phyloP scores from a whole-genome alignment of 2,329 filamentous ascomycete genomes.

The Pseudocercospora pini-densiflorae region DNA sequence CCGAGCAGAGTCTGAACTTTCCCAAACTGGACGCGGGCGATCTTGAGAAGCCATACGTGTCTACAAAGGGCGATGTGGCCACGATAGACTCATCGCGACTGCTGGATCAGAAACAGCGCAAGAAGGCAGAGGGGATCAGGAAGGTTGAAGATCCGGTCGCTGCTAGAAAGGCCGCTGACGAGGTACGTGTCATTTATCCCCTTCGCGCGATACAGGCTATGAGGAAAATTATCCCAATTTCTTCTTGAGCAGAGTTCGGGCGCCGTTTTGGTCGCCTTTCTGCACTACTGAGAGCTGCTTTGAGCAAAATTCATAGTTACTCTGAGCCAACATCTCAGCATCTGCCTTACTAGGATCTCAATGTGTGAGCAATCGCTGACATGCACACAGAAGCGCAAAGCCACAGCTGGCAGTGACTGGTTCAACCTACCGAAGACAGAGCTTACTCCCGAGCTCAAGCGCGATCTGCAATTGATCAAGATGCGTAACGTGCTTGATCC shows the following conservation, averaged over 20 bases:
- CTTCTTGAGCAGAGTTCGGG: constrained; percentile 73
- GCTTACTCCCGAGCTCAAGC: constrained; percentile 81
- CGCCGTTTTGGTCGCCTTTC: constrained; percentile 80
- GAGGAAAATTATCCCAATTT: constrained; percentile 78
- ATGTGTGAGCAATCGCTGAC: constrained; percentile 32
- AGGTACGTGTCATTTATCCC: constrained; percentile 54
- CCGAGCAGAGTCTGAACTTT: constrained; percentile 47
- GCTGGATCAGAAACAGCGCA: constrained; percentile 52
- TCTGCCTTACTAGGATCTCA: constrained; percentile 13
- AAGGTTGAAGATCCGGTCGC: constrained; percentile 59
- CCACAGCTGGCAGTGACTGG: constrained; percentile 80
- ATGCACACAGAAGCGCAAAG: constrained; percentile 57
- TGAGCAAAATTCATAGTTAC: constrained; percentile 70
- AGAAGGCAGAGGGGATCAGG: constrained; percentile 49
- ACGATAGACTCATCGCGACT: constrained; percentile 58
- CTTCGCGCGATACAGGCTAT: constrained; percentile 52
- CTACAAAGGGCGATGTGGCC: constrained; percentile 57
- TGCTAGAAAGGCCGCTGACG: constrained; percentile 51
- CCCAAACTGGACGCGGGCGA: constrained; percentile 55
- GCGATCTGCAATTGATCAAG: constrained; percentile 85
- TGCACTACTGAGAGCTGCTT: constrained; percentile 68
- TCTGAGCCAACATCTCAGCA: constrained; percentile 57
- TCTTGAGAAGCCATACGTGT: constrained; percentile 60
- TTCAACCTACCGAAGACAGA: constrained; percentile 85
- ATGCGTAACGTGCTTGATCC: constrained; percentile 89